These are phyloP conservation scores for Fusarium pseudoanthophilum DNA, from an alignment of 2,329 filamentous ascomycete species.

Conservation along the genomic window DNA sequence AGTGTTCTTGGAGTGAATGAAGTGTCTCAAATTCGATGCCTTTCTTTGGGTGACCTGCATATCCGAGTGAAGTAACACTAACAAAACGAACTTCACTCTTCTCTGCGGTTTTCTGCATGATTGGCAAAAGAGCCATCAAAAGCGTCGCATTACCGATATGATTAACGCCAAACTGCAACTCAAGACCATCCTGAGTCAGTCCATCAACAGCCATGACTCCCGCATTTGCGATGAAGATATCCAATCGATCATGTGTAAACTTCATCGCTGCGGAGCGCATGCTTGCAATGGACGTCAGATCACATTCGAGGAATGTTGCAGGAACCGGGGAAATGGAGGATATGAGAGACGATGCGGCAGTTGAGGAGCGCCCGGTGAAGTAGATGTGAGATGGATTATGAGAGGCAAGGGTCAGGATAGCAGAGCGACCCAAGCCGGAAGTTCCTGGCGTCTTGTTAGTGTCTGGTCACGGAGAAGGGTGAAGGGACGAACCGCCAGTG, in stretches of 20 bases:
- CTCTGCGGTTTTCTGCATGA: conserved; percentile 37
- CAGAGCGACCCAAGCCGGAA: conserved; percentile 43
- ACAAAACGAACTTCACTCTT: conserved; percentile 40
- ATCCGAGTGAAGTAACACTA: conserved; percentile 45
- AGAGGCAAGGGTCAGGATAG: conserved; percentile 43
- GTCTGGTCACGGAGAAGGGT: neutral
- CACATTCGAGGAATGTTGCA: conserved; percentile 54
- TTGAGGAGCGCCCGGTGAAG: conserved; percentile 61
- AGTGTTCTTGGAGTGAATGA: conserved; percentile 39
- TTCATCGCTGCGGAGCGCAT: conserved; percentile 55
- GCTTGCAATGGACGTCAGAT: conserved; percentile 61
- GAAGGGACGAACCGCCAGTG: conserved; percentile 56
- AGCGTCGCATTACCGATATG: conserved; percentile 48
- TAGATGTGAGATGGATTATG: conserved; percentile 65
- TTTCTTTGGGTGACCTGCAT: conserved; percentile 38
- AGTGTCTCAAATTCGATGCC: conserved; percentile 47
- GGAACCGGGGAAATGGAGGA: conserved; percentile 46
- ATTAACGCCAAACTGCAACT: conserved; percentile 52
- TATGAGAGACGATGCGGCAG: conserved; percentile 57
- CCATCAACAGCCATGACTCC: conserved; percentile 50
- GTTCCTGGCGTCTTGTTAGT: conserved; percentile 48
- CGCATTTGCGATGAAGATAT: conserved; percentile 53
- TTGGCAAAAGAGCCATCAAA: conserved; percentile 49
- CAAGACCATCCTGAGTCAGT: conserved; percentile 48
- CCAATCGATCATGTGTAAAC: conserved; percentile 56